A percentile compares a stretch with the other conserved stretches of the same genome.
Evolutionary conservation across 768 basidiomycete genomes (phyloP).

Genomic region (Kwoniella sp.): DNA sequence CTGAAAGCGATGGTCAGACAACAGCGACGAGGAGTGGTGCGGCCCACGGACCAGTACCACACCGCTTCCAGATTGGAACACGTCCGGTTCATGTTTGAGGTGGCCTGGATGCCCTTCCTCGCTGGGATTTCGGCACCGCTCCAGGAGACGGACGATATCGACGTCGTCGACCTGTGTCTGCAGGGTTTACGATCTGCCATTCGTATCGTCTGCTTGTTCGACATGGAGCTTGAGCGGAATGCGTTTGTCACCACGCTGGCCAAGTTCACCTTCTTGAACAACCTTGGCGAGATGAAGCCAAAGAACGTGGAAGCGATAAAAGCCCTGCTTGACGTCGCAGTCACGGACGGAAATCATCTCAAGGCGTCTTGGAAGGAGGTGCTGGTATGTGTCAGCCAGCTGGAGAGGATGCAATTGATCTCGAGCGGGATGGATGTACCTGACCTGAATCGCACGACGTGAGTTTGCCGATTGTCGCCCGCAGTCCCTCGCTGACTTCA

Average conservation of each 20-base stretch:
- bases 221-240: conserved; percentile 94
- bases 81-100: conserved; percentile 97
- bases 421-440: conserved; percentile 81
- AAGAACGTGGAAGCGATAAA: conserved; percentile 99
- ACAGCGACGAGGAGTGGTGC: conserved; percentile 68
- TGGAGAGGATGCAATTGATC: conserved; percentile 98
- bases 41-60: conserved; percentile 80
- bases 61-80: conserved; percentile 95
- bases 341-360: conserved; percentile 92
- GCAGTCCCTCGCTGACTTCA: no score
- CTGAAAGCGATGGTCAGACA: conserved; percentile 88
- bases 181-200: conserved; percentile 98
- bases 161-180: conserved; percentile 82
- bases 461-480: conserved; percentile 35
- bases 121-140: conserved; percentile 90
- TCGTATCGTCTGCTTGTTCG: conserved; percentile 92
- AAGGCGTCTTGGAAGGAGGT: conserved; percentile 97
- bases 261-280: conserved; percentile 97
- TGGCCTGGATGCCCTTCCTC: conserved; percentile 97
- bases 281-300: conserved; percentile 95
- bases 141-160: conserved; percentile 90
- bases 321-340: conserved; percentile 84
- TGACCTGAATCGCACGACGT: conserved; percentile 78
- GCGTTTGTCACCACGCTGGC: conserved; percentile 93
- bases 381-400: conserved; percentile 90